Base-by-base conservation (phyloP, 306 rosid genomes). In the Castanea sativa region DNA sequence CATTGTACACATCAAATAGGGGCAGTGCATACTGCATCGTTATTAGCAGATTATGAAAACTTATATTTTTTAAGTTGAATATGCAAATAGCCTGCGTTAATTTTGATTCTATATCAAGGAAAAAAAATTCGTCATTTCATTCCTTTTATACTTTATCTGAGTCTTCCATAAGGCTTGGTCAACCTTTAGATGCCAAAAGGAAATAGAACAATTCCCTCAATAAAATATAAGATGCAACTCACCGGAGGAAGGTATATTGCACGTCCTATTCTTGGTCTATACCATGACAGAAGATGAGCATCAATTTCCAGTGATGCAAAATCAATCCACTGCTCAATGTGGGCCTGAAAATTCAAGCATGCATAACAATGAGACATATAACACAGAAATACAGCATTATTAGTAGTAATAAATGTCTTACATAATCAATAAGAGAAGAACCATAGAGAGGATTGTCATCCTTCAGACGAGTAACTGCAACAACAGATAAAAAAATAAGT, bases 251-350 rank as follows among this genome's bases (percentile, higher is more conserved):
- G 86, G 85, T 82, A 82, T 2, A 55, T 61, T 18, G 76, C 81
- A 1, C 1, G 6, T 53, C 97, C 97, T 56, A 52, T 2, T 84
- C 93, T 90, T 49, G 84, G 88, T 23, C 25, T 16, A n/a, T 16
- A 57, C 97, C 93, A 86, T 5, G 6, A 12, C 8, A 14, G 0
- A 11, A 87, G 0, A 73, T 89, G 53, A 55, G 86, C 74, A 88
- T 90, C 98, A 69, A 93, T 84, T 83, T 93, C 98, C 81, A 81
- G 1, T 1, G 97, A 43, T 25, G 95, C 57, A 77, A 93, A 91
- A 80, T 93, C 98, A 79, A 91, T 90, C 97, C 98, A 93, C 76
- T 93, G 97, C 55, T 93, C 98, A 10, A 91, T 73, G 27, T 76
- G 97, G 71, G 85, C 95, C 98, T 93, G 91, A 70, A 83, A 41